These are phyloP conservation scores for Magnusiomyces suaveolens DNA, from an alignment of 1,139 yeast genomes.

Conservation along the genomic window DNA sequence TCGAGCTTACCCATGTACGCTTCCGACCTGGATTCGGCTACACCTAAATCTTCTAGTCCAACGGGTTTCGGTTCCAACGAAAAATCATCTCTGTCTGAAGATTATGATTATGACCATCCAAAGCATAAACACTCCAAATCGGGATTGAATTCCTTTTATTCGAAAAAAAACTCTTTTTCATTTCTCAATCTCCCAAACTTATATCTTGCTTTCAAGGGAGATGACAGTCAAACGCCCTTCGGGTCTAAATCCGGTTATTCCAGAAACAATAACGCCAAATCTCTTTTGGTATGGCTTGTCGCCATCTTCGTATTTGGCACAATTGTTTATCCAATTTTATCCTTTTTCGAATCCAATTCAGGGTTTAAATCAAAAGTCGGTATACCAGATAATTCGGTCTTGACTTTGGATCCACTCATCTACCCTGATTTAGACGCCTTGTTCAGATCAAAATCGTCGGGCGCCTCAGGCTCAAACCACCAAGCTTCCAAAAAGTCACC, in stretches of 20 bases:
- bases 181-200: neutral
- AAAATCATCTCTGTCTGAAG: neutral
- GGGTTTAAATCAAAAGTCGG: neutral
- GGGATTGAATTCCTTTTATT: neutral
- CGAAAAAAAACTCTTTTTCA: neutral
- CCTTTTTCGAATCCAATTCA: neutral
- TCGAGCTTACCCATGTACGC: slow-evolving; percentile 5
- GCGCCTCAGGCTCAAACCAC: slow-evolving; percentile 2
- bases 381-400: neutral
- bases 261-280: neutral
- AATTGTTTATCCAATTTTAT: neutral
- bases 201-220: neutral
- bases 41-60: neutral
- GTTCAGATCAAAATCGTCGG: slow-evolving; percentile 5
- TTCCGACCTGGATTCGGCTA: neutral
- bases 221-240: neutral
- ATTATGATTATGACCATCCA: neutral
- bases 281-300: neutral
- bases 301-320: neutral
- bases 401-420: slow-evolving; percentile 5
- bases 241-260: neutral
- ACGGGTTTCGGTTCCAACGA: neutral
- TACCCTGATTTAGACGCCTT: slow-evolving; percentile 5
- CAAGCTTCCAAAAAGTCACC: slow-evolving; percentile 10
- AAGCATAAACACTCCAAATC: neutral